Evolutionary conservation across 129 eudicot genomes (phyloP), one percentile per base, ranked within the genome.

Genomic region (Scalesia atractyloides): DNA sequence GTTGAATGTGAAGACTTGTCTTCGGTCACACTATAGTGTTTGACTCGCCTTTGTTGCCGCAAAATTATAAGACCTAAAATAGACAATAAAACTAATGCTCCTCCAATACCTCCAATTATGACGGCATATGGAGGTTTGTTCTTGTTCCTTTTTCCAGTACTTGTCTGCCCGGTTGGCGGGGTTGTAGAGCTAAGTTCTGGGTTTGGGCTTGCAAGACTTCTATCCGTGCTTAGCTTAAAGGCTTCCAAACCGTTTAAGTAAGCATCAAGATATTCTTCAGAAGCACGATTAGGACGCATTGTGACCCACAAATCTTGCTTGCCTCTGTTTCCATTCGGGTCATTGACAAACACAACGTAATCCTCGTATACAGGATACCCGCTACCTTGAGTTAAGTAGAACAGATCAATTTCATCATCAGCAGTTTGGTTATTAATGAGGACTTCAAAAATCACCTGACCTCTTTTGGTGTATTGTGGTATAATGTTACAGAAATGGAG

Each of bases 231-330:
- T 52, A 86, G 16, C 75, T 86, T 86, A 78, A 86, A 86, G 17
- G 72, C 80, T 59, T 86, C 91, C 24, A 86, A 66, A 8, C 87
- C 91, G 11, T 86, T 86, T 36, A 86, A 79, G 5, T 50, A 57
- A 18, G 37, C 85, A 66, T 77, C 78, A 0, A 0, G 2, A 15
- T 62, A 82, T 24, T 6, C 6, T 0, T 62, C 64, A 2, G 64
- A 19, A 6, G 2, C 9, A 4, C 1, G 0, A 64, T 62, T 41
- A n/a, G 84, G 90, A 15, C 9, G 59, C 64, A 86, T 0, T 3
- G 76, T 54, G 2, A 82, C 74, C 80, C 69, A 66, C 63, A 82
- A 44, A 9, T 76, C 50, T 48, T 65, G 74, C 69, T 79, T 79
- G 39, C 75, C 20, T 26, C 1, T 16, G 3, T 20, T 34, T 46